Percentiles rank a stretch among this genome's conserved stretches.
phyloP scores from a whole-genome alignment of 768 basidiomycete genomes.

The Boletus edulis region DNA sequence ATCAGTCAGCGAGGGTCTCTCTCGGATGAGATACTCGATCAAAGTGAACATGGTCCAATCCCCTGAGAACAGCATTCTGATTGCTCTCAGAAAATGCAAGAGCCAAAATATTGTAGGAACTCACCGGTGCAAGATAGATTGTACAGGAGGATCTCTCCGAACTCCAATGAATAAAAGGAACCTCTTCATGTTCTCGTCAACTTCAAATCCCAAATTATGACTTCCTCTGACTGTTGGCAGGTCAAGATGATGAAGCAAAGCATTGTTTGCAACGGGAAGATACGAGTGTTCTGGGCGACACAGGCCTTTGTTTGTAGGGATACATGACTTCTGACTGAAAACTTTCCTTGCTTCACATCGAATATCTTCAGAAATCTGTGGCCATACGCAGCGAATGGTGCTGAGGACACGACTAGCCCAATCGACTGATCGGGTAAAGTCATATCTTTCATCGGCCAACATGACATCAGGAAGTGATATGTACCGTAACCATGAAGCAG shows the following conservation, averaged over 20 bases:
- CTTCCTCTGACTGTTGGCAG: not conserved
- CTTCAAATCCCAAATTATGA: conserved; percentile 36
- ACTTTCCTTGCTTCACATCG: conserved; percentile 32
- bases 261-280: conserved; percentile 72
- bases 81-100: not conserved
- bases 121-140: not conserved
- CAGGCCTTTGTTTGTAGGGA: conserved; percentile 59
- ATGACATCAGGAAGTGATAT: conserved; percentile 47
- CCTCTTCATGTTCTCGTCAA: not conserved
- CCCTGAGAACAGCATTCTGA: not conserved
- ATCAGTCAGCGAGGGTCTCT: not conserved
- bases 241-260: not conserved
- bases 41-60: not conserved
- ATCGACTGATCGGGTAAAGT: conserved; percentile 57
- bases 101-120: not conserved
- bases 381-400: conserved; percentile 66
- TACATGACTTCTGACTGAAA: conserved; percentile 34
- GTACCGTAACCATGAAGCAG: conserved; percentile 69
- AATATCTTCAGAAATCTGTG: conserved; percentile 44
- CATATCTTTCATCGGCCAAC: conserved; percentile 42
- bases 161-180: conserved; percentile 1
- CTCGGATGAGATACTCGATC: not conserved
- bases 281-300: conserved; percentile 68
- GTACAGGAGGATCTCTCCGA: not conserved
- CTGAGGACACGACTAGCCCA: conserved; percentile 79